phyloP scores from a whole-genome alignment of 495 filamentous ascomycete species.

The Astrothelium macrocarpum region DNA sequence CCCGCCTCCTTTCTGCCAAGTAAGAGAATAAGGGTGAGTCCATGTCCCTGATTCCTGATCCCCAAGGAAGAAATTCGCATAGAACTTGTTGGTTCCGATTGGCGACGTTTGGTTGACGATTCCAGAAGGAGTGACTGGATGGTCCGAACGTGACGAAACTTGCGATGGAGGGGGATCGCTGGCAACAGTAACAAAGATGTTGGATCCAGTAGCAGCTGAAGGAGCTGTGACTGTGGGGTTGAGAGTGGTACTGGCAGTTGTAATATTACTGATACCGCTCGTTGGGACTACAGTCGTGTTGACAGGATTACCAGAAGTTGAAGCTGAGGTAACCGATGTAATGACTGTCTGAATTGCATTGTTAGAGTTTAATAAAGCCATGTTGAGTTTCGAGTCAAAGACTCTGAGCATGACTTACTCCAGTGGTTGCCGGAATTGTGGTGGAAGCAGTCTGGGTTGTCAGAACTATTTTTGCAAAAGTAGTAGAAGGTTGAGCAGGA shows the following conservation, averaged over 20 bases:
- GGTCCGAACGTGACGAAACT: slow-evolving; percentile 26
- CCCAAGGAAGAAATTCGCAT: slow-evolving; percentile 78
- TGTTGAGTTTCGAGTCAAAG: background rate
- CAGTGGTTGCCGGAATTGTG: background rate
- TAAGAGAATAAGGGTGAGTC: slow-evolving; percentile 76
- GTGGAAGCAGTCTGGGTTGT: slow-evolving; percentile 2
- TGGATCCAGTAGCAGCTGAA: slow-evolving; percentile 17
- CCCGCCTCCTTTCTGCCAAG: slow-evolving; percentile 65
- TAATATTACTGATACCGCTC: slow-evolving; percentile 5
- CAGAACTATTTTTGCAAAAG: background rate
- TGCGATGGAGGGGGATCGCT: slow-evolving; percentile 27
- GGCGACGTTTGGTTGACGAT: slow-evolving; percentile 40
- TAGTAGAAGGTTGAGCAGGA: background rate
- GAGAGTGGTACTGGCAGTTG: slow-evolving; percentile 22
- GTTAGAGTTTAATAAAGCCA: background rate
- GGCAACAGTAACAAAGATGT: slow-evolving; percentile 32
- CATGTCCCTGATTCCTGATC: slow-evolving; percentile 60
- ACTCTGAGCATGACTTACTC: background rate
- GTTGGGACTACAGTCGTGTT: background rate
- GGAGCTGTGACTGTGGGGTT: slow-evolving; percentile 16
- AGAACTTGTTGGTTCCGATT: slow-evolving; percentile 84
- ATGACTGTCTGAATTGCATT: background rate
- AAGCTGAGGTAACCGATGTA: slow-evolving; percentile 2
- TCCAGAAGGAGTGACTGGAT: slow-evolving; percentile 26
- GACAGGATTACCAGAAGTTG: background rate